Evolutionary conservation across 2,329 filamentous ascomycete genomes (phyloP), one percentile per base, ranked within the genome.

Genomic region (Cytospora piceae): DNA sequence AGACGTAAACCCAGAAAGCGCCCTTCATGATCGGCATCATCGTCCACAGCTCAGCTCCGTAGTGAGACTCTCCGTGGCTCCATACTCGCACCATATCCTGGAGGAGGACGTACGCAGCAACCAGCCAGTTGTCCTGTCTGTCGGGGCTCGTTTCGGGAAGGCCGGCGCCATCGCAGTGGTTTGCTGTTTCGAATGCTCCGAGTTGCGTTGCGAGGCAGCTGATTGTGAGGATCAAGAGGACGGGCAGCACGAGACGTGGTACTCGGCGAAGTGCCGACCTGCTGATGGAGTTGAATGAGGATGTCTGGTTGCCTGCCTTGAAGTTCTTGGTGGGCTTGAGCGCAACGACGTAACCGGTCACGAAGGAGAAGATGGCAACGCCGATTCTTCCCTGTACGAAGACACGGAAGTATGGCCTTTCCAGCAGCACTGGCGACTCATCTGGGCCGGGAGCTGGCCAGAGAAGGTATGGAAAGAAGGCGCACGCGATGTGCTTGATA

Each of bases 11-110:
- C 66, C 66, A 68, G 53, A 68, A 68, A 34, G 66, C 66, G 39
- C 66, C 66, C 66, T 68, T 68, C 20, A 68, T 59, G n/a, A 68
- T 68, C 9, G 66, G 66, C 66, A 68, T 63, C 66, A 68, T 68
- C 15, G 66, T 68, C 66, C 66, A 68, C 56, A 68, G 57, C 56
- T 68, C 66, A 7, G 66, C 63, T n/a, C 66, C 66, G 53, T 68
- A 68, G 17, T 63, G 39, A 37, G 63, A 66, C 59, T 68, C 29
- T 4, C 66, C 66, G 17, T 39, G 37, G 9, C 63, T 66, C 66
- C 66, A 68, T 11, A 68, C 66, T 37, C 66, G 64, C 29, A 68
- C 66, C 52, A 66, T 65, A 22, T 68, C 66, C n/a, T 46, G 37
- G 51, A 68, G 17, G 5, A 68, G 63, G 9, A 49, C 51, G 31